Percentiles rank a stretch among this genome's conserved stretches.
Evolutionary conservation across 1,284 basidiomycete genomes (phyloP).

Genomic region (Trametes pubescens): DNA sequence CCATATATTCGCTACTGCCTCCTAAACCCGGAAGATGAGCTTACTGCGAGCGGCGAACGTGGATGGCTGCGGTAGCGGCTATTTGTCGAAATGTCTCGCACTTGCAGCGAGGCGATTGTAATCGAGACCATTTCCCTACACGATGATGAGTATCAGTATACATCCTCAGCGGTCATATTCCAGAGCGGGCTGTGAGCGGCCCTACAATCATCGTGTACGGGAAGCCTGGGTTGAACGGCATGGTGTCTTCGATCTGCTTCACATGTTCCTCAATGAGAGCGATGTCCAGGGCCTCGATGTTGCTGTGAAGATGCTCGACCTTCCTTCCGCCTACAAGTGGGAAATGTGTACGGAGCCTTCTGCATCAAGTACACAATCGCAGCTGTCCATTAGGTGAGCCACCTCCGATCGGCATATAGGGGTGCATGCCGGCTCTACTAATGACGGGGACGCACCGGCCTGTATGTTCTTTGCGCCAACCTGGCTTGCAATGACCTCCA

Average conservation of each 20-base stretch:
- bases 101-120: neutral
- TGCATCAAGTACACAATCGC: slow-evolving; percentile 33
- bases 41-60: neutral
- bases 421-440: slow-evolving; percentile 51
- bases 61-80: neutral
- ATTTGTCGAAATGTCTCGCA: slow-evolving; percentile 4
- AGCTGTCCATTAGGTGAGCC: slow-evolving; percentile 41
- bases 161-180: no score
- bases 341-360: slow-evolving; percentile 9
- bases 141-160: neutral
- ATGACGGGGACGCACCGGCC: slow-evolving; percentile 36
- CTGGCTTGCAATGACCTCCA: slow-evolving; percentile 37
- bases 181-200: no score
- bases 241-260: slow-evolving; percentile 48
- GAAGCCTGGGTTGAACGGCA: slow-evolving; percentile 53
- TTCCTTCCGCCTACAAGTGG: slow-evolving; percentile 52
- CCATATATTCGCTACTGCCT: no score
- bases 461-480: slow-evolving; percentile 33
- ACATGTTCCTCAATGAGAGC: slow-evolving; percentile 51
- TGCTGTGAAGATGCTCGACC: slow-evolving; percentile 53
- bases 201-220: slow-evolving; percentile 49
- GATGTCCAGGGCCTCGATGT: slow-evolving; percentile 56
- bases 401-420: slow-evolving; percentile 40
- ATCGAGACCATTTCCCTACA: neutral
- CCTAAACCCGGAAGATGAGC: neutral